phyloP scores from a whole-genome alignment of 2,329 filamentous ascomycete species.

The Fusarium sp. region DNA sequence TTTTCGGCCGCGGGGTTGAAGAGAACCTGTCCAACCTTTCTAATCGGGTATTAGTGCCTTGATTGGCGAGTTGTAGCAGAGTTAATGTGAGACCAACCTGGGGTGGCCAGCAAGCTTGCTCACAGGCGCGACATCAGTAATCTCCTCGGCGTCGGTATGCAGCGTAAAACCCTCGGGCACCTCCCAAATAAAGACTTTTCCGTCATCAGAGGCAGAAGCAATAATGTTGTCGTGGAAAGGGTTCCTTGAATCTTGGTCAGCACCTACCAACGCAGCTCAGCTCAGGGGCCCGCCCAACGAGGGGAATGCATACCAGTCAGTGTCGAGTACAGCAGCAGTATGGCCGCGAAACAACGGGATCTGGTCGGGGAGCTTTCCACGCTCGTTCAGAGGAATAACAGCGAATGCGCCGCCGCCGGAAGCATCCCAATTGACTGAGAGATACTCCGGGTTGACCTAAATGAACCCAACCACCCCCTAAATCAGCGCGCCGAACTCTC shows the following conservation, averaged over 20 bases:
- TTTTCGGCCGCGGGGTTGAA: constrained; percentile 98
- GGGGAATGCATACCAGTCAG: constrained; percentile 80
- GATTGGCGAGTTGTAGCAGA: not conserved
- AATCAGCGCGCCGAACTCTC: constrained; percentile 45
- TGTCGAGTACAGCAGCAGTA: constrained; percentile 95
- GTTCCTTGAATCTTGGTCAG: constrained; percentile 70
- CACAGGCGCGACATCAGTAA: constrained; percentile 83
- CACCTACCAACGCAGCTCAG: constrained; percentile 9
- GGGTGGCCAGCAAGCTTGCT: constrained; percentile 88
- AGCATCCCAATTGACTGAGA: constrained; percentile 98
- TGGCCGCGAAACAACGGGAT: constrained; percentile 97
- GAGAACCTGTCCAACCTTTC: constrained; percentile 97
- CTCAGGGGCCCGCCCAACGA: constrained; percentile 14
- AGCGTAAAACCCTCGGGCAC: constrained; percentile 90
- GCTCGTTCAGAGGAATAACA: constrained; percentile 91
- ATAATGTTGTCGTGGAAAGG: constrained; percentile 96
- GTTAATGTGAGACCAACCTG: constrained; percentile 68
- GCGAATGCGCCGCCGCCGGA: constrained; percentile 97
- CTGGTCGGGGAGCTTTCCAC: constrained; percentile 89
- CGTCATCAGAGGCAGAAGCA: constrained; percentile 95
- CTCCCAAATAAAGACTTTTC: constrained; percentile 96
- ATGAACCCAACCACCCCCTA: constrained; percentile 41
- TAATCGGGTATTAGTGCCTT: constrained; percentile 55
- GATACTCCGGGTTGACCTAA: constrained; percentile 93
- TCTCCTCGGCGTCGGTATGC: constrained; percentile 86